phyloP scores from a whole-genome alignment of 768 basidiomycete species.

The Hemileccinum rubropunctum region DNA sequence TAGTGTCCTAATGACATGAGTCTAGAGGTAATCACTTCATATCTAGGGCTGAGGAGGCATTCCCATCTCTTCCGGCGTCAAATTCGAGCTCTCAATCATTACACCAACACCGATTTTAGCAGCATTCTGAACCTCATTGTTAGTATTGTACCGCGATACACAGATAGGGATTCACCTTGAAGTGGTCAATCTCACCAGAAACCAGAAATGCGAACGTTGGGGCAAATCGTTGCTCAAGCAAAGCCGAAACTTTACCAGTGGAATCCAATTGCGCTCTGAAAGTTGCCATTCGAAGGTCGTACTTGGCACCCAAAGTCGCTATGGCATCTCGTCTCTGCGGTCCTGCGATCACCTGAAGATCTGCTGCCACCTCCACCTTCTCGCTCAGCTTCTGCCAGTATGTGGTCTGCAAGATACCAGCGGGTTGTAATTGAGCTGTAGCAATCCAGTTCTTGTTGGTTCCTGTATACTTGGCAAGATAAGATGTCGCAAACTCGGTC shows the following conservation, averaged over 20 bases:
- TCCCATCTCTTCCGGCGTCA: constrained; percentile 84
- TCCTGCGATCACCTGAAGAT: constrained; percentile 78
- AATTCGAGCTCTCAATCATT: constrained; percentile 87
- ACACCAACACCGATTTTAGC: constrained; percentile 96
- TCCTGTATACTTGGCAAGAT: constrained; percentile 77
- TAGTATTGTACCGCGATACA: background rate
- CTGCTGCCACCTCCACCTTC: constrained; percentile 96
- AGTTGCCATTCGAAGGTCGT: constrained; percentile 89
- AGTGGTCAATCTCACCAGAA: constrained; percentile 97
- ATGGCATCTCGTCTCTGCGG: constrained; percentile 85
- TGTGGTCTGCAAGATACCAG: constrained; percentile 83
- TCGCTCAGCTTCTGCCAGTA: constrained; percentile 97
- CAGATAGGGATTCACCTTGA: constrained; percentile 62
- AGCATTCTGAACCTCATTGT: constrained; percentile 57
- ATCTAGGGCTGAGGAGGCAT: constrained; percentile 51
- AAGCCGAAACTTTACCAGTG: constrained; percentile 90
- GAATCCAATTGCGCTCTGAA: constrained; percentile 96
- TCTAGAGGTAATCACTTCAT: constrained; percentile 30
- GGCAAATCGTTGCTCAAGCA: constrained; percentile 94
- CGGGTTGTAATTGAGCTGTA: constrained; percentile 83
- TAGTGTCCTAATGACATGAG: constrained; percentile 19
- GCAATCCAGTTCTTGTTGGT: constrained; percentile 83
- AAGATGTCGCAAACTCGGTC: constrained; percentile 69
- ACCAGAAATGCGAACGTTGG: constrained; percentile 94
- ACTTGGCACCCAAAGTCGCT: constrained; percentile 94